phyloP scores from a whole-genome alignment of 1,139 yeast species.

The Geotrichum restrictum region DNA sequence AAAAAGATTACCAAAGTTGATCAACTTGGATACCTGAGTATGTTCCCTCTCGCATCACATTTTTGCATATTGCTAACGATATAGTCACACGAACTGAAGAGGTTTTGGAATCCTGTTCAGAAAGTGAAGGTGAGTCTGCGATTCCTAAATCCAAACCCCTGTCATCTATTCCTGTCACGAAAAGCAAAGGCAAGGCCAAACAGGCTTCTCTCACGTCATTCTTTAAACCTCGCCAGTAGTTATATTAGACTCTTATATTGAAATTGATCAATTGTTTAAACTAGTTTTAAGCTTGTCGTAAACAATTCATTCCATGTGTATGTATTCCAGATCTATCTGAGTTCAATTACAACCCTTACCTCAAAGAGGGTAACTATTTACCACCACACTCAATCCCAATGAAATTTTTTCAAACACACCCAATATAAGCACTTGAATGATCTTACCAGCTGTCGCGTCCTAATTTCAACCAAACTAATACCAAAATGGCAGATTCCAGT shows the following conservation, averaged over 20 bases:
- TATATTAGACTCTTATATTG: too few relatives aligned
- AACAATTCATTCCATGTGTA: too few relatives aligned
- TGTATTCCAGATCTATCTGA: too few relatives aligned
- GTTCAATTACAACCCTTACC: constrained; percentile 8
- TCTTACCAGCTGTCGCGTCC: constrained; percentile 1
- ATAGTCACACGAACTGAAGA: constrained; percentile 19
- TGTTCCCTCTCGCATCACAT: neutral
- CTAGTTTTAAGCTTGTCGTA: too few relatives aligned
- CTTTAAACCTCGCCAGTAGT: constrained; percentile 12
- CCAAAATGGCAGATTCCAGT: constrained; percentile 10
- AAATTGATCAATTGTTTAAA: too few relatives aligned
- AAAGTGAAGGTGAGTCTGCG: constrained; percentile 13
- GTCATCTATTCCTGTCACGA: neutral
- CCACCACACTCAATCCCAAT: constrained; percentile 11
- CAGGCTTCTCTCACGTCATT: constrained; percentile 19
- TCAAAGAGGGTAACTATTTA: constrained; percentile 9
- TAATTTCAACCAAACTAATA: neutral
- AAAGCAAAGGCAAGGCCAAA: constrained; percentile 13
- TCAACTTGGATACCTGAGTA: constrained; percentile 18
- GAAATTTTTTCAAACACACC: constrained; percentile 10
- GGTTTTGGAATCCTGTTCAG: constrained; percentile 19
- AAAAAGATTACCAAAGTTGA: constrained; percentile 18
- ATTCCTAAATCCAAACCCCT: constrained; percentile 1
- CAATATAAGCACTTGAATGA: neutral
- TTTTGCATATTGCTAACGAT: neutral